phyloP scores from a whole-genome alignment of 371 early-diverging fungal species.

The Apophysomyces variabilis region DNA sequence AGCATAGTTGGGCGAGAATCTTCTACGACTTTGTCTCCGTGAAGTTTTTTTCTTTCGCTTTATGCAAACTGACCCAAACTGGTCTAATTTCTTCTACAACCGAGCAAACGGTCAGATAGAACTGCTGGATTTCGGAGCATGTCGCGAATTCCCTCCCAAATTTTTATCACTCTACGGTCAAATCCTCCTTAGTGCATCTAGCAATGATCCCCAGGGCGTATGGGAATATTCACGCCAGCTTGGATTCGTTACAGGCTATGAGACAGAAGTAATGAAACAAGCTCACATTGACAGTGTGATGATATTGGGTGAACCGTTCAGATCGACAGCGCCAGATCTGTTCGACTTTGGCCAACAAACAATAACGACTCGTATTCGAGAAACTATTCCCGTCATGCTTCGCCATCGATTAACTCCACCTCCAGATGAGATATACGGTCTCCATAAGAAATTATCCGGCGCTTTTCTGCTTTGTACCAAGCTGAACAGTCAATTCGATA shows the following conservation, averaged over 20 bases:
- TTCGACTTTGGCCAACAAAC: slow-evolving; percentile 86
- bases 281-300: slow-evolving; percentile 93
- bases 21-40: slow-evolving; percentile 83
- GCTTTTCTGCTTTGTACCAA: slow-evolving; percentile 92
- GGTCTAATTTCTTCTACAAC: slow-evolving; percentile 96
- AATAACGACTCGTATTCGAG: slow-evolving; percentile 81
- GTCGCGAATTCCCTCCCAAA: slow-evolving; percentile 75
- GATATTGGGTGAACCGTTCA: slow-evolving; percentile 89
- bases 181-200: slow-evolving; percentile 77
- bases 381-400: slow-evolving; percentile 94
- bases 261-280: slow-evolving; percentile 83
- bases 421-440: slow-evolving; percentile 94
- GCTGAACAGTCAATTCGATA: slow-evolving; percentile 78
- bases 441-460: slow-evolving; percentile 95
- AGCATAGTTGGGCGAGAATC: slow-evolving; percentile 44
- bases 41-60: slow-evolving; percentile 92
- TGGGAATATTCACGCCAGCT: slow-evolving; percentile 78
- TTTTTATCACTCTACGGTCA: slow-evolving; percentile 82
- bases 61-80: slow-evolving; percentile 99
- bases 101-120: slow-evolving; percentile 66
- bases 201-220: slow-evolving; percentile 76
- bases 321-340: slow-evolving; percentile 45
- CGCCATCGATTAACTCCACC: slow-evolving; percentile 93
- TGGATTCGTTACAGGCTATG: slow-evolving; percentile 94
- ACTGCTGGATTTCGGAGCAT: slow-evolving; percentile 95